Evolutionary conservation across 495 filamentous ascomycete species (phyloP).

Genomic region (Podospora didyma): DNA sequence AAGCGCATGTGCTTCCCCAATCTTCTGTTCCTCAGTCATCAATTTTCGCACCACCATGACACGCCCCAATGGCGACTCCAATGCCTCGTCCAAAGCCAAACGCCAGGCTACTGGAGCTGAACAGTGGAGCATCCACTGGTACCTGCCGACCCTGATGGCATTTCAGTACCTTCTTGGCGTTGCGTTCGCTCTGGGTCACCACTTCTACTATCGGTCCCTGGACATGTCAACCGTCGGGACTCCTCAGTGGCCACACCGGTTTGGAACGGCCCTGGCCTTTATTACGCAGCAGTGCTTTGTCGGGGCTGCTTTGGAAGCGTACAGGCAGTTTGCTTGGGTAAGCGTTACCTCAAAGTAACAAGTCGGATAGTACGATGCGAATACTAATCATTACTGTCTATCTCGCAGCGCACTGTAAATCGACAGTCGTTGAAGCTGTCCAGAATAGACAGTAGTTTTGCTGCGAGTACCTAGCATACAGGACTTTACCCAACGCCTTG

Average conservation of each 20-base stretch:
- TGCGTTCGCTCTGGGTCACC: slow-evolving; percentile 2
- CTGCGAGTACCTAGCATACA: background rate
- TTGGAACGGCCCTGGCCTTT: background rate
- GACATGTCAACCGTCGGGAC: background rate
- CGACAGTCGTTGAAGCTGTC: background rate
- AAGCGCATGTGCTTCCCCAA: too few relatives aligned
- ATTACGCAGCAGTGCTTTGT: background rate
- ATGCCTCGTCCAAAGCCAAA: too few relatives aligned
- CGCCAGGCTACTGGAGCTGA: too few relatives aligned
- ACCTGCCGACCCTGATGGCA: slow-evolving; percentile 5
- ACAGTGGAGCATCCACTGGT: slow-evolving; percentile 9
- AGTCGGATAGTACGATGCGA: background rate
- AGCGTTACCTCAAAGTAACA: background rate
- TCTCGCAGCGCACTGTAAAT: background rate
- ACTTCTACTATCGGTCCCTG: slow-evolving; percentile 3
- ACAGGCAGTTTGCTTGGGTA: background rate
- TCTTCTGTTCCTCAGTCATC: too few relatives aligned
- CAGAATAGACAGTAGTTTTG: background rate
- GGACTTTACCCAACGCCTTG: too few relatives aligned
- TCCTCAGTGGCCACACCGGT: background rate
- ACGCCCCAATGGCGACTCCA: too few relatives aligned
- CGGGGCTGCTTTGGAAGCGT: background rate
- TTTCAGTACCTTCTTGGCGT: background rate
- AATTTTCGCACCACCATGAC: too few relatives aligned
- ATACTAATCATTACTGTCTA: background rate